Evolutionary conservation across 148 eudicot species (phyloP), one percentile per base, ranked within the genome.

Genomic region (Fagopyrum tataricum): DNA sequence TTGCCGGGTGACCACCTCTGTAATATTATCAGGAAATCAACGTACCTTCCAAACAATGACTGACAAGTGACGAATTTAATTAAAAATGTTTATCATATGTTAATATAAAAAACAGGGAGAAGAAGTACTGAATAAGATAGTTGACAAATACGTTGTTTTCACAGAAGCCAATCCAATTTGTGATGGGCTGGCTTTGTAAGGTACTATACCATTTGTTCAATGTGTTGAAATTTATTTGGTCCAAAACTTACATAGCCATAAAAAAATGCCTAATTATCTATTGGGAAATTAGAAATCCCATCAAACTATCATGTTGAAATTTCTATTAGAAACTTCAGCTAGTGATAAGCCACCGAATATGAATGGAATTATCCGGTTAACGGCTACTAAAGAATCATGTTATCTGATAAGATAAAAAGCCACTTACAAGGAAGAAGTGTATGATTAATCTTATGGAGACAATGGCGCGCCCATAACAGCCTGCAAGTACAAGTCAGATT

Each of bases 401-500:
- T 55, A 26, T 55, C 23, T 55, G 62, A 55, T 55, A 55, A 55
- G 31, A 55, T 55, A 55, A 18, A 18, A 7, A 9, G n/a, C 11
- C 51, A 47, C 51, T 47, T 47, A 47, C 11, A 14, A 2, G 51
- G 51, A 47, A 47, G 51, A 47, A 47, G 51, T 47, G 51, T 56
- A 18, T 56, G 69, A 39, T 64, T 64, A 64, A 64, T 15, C 69
- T 64, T 64, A 64, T 14, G 39, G 13, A 61, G 67, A 61, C 67
- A 61, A 11, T 18, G 13, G 14, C 67, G 15, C 39, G 37, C 13
- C 67, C 67, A 18, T 39, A 64, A 64, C 69, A 39, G 20, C 69
- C 69, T 64, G 69, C 69, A 64, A 64, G 44, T 21, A 52, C 8
- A 26, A 4, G 21, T 21, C 21, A 53, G 2, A 31, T 17, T n/a